Percentiles rank a stretch among this genome's conserved stretches.
phyloP scores from a whole-genome alignment of 2,329 filamentous ascomycete genomes.

The Dactylellina drechsleri region DNA sequence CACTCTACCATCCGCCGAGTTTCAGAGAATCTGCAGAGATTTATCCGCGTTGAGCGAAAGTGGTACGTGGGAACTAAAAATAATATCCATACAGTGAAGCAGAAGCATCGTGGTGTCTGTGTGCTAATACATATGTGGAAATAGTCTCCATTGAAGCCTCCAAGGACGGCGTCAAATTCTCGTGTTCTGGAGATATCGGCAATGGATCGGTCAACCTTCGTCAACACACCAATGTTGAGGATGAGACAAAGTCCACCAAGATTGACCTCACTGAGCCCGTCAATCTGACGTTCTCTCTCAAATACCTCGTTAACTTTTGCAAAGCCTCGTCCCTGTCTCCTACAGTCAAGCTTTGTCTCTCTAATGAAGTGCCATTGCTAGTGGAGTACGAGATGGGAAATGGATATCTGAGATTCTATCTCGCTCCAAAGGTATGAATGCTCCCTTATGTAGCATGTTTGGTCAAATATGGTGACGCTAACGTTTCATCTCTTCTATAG shows the following conservation, averaged over 20 bases:
- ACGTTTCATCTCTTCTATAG: constrained; percentile 62
- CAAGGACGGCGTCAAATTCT: constrained; percentile 97
- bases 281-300: constrained; percentile 94
- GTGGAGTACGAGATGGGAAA: constrained; percentile 79
- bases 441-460: background rate
- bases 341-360: constrained; percentile 90
- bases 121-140: background rate
- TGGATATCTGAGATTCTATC: constrained; percentile 93
- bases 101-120: background rate
- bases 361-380: constrained; percentile 92
- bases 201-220: constrained; percentile 92
- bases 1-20: constrained; percentile 86
- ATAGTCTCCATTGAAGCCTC: constrained; percentile 92
- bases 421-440: constrained; percentile 87
- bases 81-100: background rate
- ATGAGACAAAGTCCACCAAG: constrained; percentile 83
- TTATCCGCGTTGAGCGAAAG: constrained; percentile 92
- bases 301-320: constrained; percentile 99
- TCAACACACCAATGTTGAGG: constrained; percentile 87
- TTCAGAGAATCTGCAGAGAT: constrained; percentile 94
- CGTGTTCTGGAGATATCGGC: constrained; percentile 92
- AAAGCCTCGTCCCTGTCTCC: constrained; percentile 87
- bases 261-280: constrained; percentile 94
- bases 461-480: constrained; percentile 2
- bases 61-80: constrained; percentile 69